Evolutionary conservation across 192 early-diverging fungal species (phyloP), one percentile per base, ranked within the genome.

Genomic region (Mortierella hygrophila): DNA sequence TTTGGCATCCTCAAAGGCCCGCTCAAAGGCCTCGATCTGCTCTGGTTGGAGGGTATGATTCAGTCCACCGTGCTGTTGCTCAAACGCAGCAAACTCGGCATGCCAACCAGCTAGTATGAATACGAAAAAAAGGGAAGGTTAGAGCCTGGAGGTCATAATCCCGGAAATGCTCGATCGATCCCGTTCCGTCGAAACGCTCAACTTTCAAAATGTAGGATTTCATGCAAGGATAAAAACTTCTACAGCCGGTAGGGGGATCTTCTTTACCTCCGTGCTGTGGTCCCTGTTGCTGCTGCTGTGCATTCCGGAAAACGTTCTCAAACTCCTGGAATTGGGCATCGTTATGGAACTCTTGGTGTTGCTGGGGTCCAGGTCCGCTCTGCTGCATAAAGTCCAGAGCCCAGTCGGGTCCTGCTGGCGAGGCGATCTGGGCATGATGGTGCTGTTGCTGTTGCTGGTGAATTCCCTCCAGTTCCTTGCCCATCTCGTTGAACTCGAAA

Each of bases 401-500:
- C 96, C 96, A 97, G 84, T 94, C 90, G 5, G 79, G 76, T 54
- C 79, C 84, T 5, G 55, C 78, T 16, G 82, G 81, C 0, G 74
- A 74, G 40, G 84, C 46, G 26, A 32, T 71, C 71, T 80, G 84
- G 35, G 21, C 60, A 35, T 81, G 80, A 32, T 65, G 60, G n/a
- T 74, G 68, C 11, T 78, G 88, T 32, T 90, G 60, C 11, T 74
- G 65, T 20, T 74, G 65, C 13, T 77, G 88, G 54, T 90, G 90
- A 20, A 94, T 89, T 9, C 77, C 76, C 52, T 93, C 91, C 20
- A 97, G 90, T 83, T 96, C 96, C 75, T 91, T 90, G 68, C 82
- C 85, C 88, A 97, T 91, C 21, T 94, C 93, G 47, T 90, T 88
- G 83, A 97, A 94, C 76, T 94, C 90, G 85, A 95, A 97, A 41